Base-by-base conservation (phyloP, 495 filamentous ascomycete genomes). In the Jackrogersella multiformis region DNA sequence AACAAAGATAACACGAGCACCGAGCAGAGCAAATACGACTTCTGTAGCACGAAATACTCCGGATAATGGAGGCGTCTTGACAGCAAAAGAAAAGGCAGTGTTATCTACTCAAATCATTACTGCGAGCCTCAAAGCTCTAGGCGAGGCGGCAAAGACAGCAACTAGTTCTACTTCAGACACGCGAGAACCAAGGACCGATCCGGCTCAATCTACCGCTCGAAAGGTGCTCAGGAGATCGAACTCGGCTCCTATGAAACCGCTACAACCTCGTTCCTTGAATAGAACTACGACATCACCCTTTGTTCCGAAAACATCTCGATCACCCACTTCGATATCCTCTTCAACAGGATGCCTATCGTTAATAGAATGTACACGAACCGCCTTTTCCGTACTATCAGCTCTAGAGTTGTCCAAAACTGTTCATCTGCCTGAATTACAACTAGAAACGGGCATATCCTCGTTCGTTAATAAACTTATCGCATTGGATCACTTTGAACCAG, bases 71-170 rank as follows among this genome's bases (percentile, higher is more conserved):
- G 70, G 75, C 28, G 76, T 74, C 44, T 75, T 90, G 44, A 82
- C 84, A 6, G 61, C 79, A 15, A 86, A 86, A 61, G 88, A 93
- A 64, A 88, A 82, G 73, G 85, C 87, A 0, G 81, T 88, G 38
- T 81, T 97, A 39, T 92, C 92, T 3, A 94, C 93, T 2, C 89
- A 94, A 48, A 85, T 94, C 16, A 88, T 95, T 63, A 97, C 96
- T 78, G 81, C 78, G 26, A 86, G 88, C 12, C 77, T 95, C 18
- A 95, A 91, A 72, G 80, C 85, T 6, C 84, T 98, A 9, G 86
- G 85, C 1, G 90, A 93, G 46, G 89, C 90, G 2, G 80, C 89
- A 18, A 97, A 91, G 71, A 61, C 70, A 3, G 56, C 75, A 21
- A 39, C 76, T 23, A 23, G 63, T 5, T 28, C 46, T n/a, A 78